These are phyloP conservation scores for Nannochloris sp. DNA, from an alignment of 139 green algal genomes.

Conservation along the genomic window DNA sequence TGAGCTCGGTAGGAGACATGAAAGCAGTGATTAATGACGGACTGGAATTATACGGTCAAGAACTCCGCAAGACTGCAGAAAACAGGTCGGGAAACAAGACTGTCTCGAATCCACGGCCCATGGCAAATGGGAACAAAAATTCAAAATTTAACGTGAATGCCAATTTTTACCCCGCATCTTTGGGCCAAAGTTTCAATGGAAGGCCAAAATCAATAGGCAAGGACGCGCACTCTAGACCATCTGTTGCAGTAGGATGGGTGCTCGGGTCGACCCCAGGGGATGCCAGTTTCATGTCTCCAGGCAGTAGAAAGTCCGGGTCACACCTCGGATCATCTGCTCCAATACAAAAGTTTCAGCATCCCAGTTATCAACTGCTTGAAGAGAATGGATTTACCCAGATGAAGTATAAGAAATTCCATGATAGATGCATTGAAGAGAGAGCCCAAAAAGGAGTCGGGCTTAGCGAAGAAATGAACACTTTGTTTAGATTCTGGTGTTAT, in stretches of 20 bases:
- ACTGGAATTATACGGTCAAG: conserved; percentile 68
- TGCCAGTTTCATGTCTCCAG: conserved; percentile 9
- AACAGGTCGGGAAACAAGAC: not conserved
- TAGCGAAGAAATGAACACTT: conserved; percentile 95
- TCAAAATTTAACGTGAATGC: conserved; percentile 4
- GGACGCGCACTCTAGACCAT: conserved; percentile 35
- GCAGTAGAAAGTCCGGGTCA: conserved; percentile 21
- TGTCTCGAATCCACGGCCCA: not conserved
- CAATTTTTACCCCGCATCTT: conserved; percentile 46
- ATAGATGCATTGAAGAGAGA: conserved; percentile 79
- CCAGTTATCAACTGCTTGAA: conserved; percentile 82
- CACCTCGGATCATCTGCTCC: conserved; percentile 30
- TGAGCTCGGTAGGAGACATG: conserved; percentile 23
- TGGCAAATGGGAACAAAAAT: not conserved
- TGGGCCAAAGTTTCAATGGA: conserved; percentile 24
- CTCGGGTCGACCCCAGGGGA: conserved; percentile 61
- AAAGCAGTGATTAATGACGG: conserved; percentile 72
- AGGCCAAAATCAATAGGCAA: not conserved
- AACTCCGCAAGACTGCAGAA: conserved; percentile 27
- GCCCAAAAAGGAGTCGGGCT: conserved; percentile 40
- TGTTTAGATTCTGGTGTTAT: conserved; percentile 98
- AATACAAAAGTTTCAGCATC: conserved; percentile 82
- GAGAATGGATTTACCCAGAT: conserved; percentile 90
- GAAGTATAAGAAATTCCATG: conserved; percentile 78
- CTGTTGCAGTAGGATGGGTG: conserved; percentile 56